phyloP scores from a whole-genome alignment of 225 moss, liverwort and hornwort species.

The Rhytidiadelphus loreus region DNA sequence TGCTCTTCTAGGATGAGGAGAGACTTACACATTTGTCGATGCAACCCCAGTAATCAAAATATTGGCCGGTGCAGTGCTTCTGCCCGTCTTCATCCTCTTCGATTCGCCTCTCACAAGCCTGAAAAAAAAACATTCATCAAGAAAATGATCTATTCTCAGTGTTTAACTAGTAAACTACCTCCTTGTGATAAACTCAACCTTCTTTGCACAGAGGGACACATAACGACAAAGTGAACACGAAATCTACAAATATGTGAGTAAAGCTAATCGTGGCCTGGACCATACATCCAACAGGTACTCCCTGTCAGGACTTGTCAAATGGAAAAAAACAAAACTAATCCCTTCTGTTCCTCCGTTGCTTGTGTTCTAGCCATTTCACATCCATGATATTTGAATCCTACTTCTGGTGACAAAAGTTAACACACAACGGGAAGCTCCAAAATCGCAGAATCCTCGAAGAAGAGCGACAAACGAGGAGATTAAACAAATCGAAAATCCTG shows the following conservation, averaged over 20 bases:
- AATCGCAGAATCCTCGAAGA: neutral
- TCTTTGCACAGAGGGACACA: neutral
- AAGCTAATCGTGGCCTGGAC: neutral
- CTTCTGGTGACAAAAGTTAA: neutral
- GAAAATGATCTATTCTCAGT: neutral
- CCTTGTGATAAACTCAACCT: neutral
- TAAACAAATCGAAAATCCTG: neutral
- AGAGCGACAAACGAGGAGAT: neutral
- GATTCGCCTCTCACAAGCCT: slow-evolving; percentile 50
- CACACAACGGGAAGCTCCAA: neutral
- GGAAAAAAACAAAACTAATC: neutral
- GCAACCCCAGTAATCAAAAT: slow-evolving; percentile 63
- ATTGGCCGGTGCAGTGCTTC: slow-evolving; percentile 60
- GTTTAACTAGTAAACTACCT: neutral
- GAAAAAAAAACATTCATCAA: neutral
- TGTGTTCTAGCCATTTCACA: neutral
- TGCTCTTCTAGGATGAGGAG: neutral
- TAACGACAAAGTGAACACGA: neutral
- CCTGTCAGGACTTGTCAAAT: neutral
- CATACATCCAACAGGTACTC: neutral
- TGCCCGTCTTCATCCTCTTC: slow-evolving; percentile 43
- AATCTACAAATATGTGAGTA: neutral
- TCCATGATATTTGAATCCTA: neutral
- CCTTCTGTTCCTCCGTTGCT: neutral
- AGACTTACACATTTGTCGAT: slow-evolving; percentile 55